Evolutionary conservation across 202 grass and related monocot genomes (phyloP).

Genomic region (Brachypodium distachyon): DNA sequence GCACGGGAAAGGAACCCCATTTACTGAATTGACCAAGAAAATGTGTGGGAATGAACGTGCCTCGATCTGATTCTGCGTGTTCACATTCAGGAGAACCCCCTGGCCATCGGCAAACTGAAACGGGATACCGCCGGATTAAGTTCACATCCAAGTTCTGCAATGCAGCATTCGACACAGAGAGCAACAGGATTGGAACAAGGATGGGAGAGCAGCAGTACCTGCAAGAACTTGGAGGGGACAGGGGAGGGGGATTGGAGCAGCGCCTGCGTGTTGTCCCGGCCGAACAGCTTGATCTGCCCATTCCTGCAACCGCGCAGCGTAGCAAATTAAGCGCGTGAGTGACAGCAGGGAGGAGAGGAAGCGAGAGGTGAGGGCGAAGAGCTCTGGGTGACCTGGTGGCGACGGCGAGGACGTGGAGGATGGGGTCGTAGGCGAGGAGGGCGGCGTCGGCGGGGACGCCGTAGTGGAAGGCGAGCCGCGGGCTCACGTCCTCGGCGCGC

Average conservation of each 20-base stretch:
- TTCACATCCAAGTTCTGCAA: not conserved
- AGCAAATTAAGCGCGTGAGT: not conserved
- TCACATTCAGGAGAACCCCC: conserved; percentile 71
- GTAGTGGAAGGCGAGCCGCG: conserved; percentile 72
- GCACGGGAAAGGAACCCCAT: not conserved
- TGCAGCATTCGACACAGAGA: not conserved
- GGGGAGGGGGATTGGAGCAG: conserved; percentile 58
- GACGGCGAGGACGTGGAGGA: conserved; percentile 64
- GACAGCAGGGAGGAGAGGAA: not conserved
- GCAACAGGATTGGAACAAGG: not conserved
- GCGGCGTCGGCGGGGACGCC: conserved; percentile 63
- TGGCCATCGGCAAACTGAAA: conserved; percentile 81
- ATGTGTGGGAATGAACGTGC: conserved; percentile 15
- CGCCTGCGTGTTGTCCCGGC: conserved; percentile 79
- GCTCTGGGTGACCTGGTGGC: conserved; percentile 54
- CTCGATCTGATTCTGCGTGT: conserved; percentile 78
- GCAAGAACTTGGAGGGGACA: conserved; percentile 49
- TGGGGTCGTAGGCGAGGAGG: conserved; percentile 62
- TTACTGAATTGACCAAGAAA: not conserved
- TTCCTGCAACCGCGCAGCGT: conserved; percentile 33
- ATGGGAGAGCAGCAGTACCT: conserved; percentile 22
- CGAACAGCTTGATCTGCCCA: conserved; percentile 85
- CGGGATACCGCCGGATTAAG: not conserved
- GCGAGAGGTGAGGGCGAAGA: not conserved
- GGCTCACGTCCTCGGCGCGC: conserved; percentile 70